Percentiles rank a stretch among this genome's conserved stretches.
These are phyloP conservation scores for Cordia subcordata DNA, from an alignment of 257 asterid genomes.

Conservation along the genomic window DNA sequence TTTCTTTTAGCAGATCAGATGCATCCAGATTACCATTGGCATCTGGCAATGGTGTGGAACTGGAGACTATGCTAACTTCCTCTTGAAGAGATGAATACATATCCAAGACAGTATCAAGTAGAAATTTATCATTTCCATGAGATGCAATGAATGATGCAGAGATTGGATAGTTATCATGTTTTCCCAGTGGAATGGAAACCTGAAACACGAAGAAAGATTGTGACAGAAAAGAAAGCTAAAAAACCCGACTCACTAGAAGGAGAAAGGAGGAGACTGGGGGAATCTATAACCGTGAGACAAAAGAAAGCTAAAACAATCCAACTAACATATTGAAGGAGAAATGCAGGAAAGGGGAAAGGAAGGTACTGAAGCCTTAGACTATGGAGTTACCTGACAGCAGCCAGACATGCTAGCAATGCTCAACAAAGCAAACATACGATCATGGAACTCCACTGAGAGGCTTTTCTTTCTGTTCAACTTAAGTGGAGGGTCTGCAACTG, in stretches of 20 bases:
- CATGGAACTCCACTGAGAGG: constrained; percentile 42
- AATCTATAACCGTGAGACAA: not conserved
- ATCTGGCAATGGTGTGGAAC: constrained; percentile 45
- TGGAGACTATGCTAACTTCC: constrained; percentile 38
- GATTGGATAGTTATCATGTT: constrained; percentile 55
- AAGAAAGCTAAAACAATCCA: no score
- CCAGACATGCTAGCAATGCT: constrained; percentile 84
- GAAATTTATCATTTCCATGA: constrained; percentile 79
- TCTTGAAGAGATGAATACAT: constrained; percentile 74
- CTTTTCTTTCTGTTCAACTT: constrained; percentile 48
- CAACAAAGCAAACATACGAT: constrained; percentile 51
- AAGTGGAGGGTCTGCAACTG: constrained; percentile 75
- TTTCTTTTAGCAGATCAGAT: constrained; percentile 83
- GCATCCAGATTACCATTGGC: constrained; percentile 58
- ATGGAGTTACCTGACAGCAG: constrained; percentile 68
- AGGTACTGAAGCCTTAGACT: constrained; percentile 4
- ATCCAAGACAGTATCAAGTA: constrained; percentile 87
- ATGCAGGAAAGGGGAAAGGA: not conserved
- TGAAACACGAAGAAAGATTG: constrained; percentile 17
- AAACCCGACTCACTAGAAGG: not conserved
- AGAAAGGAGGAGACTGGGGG: not conserved
- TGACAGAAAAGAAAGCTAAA: not conserved
- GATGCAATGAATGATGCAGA: constrained; percentile 79
- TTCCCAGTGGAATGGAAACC: constrained; percentile 82
- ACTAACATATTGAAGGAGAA: not conserved